A percentile compares a stretch with the other conserved stretches of the same genome.
Evolutionary conservation across 139 green algal genomes (phyloP).

Genomic region (Microglena sp.): DNA sequence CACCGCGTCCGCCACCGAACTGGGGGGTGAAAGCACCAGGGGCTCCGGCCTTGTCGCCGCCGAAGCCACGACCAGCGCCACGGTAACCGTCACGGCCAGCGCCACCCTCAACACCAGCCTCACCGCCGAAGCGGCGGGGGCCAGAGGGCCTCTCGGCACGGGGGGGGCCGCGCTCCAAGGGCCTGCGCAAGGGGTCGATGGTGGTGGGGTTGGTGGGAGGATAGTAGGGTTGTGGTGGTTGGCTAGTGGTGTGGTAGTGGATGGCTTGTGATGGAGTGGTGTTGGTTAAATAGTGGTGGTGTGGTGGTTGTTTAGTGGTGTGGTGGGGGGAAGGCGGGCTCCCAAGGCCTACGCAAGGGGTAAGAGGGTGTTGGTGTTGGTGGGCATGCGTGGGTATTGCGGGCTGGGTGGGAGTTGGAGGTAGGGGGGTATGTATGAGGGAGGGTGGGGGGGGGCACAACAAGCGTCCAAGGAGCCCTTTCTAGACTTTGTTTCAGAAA

Average conservation of each 20-base stretch:
- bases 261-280: background rate
- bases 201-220: background rate
- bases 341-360: too few species aligned
- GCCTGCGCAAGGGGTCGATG: slow-evolving; percentile 6
- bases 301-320: background rate
- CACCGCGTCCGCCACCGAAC: slow-evolving; percentile 38
- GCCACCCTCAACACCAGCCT: slow-evolving; percentile 24
- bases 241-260: background rate
- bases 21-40: slow-evolving; percentile 47
- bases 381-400: too few species aligned
- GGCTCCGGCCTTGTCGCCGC: slow-evolving; percentile 45
- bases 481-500: too few species aligned
- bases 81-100: slow-evolving; percentile 53
- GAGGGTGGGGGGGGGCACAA: too few species aligned
- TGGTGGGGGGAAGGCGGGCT: too few species aligned
- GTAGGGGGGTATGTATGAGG: too few species aligned
- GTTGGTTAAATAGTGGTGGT: background rate
- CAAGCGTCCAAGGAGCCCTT: too few species aligned
- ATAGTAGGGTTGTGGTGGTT: background rate
- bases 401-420: too few species aligned
- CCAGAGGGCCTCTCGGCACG: slow-evolving; percentile 27
- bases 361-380: too few species aligned
- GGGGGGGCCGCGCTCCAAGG: slow-evolving; percentile 18
- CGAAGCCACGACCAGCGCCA: slow-evolving; percentile 48
- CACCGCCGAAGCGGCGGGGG: slow-evolving; percentile 42